phyloP scores from a whole-genome alignment of 306 rosid genomes.

The Myrica gale region DNA sequence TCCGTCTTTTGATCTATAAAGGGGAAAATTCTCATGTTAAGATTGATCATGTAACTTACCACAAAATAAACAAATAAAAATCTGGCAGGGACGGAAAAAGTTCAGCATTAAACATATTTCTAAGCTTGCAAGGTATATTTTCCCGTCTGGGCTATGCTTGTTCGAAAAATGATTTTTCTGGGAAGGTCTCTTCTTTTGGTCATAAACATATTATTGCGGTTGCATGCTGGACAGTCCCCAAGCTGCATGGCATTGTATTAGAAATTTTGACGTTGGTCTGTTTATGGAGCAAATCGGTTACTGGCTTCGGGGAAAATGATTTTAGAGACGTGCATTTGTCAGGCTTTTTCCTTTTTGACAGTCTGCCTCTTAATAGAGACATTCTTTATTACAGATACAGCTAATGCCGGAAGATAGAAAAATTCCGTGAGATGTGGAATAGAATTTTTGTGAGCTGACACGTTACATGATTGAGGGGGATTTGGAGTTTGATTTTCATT shows the following conservation, averaged over 20 bases:
- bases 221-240: not conserved
- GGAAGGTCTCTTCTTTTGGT: not conserved
- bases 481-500: slow-evolving; percentile 1
- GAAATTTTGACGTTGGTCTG: not conserved
- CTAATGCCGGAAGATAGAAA: not conserved
- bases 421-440: not conserved
- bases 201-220: not conserved
- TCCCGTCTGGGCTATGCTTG: not conserved
- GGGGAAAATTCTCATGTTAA: no score
- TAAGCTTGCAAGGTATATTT: not conserved
- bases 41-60: no score
- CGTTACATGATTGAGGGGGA: not conserved
- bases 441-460: not conserved
- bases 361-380: not conserved
- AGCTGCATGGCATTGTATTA: not conserved
- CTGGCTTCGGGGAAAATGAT: not conserved
- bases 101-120: not conserved
- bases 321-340: not conserved
- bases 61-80: not conserved
- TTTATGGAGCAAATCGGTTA: not conserved
- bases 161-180: not conserved
- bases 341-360: not conserved
- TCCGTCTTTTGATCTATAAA: no score
- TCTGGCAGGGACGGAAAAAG: not conserved
- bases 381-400: not conserved